Percentiles rank a stretch among this genome's conserved stretches.
Conservation (phyloP, 768 basidiomycete genomes). For the Phylloporus rhodoxanthus region DNA sequence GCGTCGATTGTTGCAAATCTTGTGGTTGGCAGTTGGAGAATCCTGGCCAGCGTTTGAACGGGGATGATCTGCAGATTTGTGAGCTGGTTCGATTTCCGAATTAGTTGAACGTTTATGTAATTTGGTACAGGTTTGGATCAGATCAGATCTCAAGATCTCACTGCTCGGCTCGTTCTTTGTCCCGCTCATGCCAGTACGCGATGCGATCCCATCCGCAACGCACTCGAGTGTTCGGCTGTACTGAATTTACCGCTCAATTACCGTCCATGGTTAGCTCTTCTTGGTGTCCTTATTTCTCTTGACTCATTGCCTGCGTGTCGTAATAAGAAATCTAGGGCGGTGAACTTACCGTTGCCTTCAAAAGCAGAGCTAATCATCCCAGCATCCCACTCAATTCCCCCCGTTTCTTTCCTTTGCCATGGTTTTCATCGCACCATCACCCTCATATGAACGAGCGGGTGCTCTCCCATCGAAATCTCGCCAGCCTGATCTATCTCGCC, state of each 20-base stretch:
- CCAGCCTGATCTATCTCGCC: constrained; percentile 28
- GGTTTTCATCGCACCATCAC: constrained; percentile 11
- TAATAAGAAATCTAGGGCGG: neutral
- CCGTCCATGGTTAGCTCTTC: neutral
- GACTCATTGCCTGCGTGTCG: neutral
- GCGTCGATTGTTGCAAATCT: neutral
- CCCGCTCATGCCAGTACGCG: neutral
- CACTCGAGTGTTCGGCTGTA: neutral
- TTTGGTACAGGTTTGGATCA: neutral
- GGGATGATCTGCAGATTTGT: neutral
- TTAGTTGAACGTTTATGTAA: neutral
- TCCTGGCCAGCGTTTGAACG: neutral
- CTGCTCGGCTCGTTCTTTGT: neutral
- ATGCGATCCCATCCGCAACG: neutral
- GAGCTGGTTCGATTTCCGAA: constrained; percentile 17
- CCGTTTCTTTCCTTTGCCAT: neutral
- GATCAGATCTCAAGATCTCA: constrained; percentile 1
- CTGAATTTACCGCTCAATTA: neutral
- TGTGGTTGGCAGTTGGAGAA: neutral
- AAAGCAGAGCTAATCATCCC: neutral
- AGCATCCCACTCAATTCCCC: neutral
- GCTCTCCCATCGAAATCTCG: constrained; percentile 20
- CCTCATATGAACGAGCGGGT: constrained; percentile 7
- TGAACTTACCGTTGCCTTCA: constrained; percentile 2
- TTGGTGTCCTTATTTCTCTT: neutral